Conservation (phyloP, 768 basidiomycete genomes). For the Calocybe gangraenosa region DNA sequence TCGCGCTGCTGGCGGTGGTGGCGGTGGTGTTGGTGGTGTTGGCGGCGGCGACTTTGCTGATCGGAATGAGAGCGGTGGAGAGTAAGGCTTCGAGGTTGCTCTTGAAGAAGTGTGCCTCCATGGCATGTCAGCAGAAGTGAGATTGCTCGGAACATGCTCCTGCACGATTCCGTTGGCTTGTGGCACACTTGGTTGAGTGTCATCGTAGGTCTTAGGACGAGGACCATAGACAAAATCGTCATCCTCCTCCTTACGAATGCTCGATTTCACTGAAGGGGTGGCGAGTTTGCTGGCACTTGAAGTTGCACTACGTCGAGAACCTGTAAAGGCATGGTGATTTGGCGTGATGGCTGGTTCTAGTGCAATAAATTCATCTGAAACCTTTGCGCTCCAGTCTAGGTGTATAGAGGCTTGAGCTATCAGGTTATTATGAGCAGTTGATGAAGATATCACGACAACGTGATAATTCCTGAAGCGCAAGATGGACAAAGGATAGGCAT, state of each 20-base stretch:
- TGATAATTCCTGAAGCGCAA: conserved; percentile 34
- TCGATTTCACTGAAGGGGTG: conserved; percentile 3
- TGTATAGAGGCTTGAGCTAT: conserved; percentile 44
- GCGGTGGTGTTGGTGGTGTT: conserved; percentile 10
- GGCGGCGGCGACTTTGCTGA: conserved; percentile 15
- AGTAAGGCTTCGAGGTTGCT: conserved; percentile 10
- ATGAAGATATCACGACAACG: conserved; percentile 37
- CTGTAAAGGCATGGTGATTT: conserved; percentile 4
- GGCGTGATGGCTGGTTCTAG: conserved; percentile 1
- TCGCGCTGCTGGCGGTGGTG: conserved; percentile 5
- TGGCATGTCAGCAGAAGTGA: neutral
- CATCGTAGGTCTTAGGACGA: neutral
- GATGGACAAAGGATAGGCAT: conserved; percentile 39
- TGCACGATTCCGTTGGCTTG: neutral
- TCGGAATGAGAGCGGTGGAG: conserved; percentile 13
- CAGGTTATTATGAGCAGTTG: conserved; percentile 30
- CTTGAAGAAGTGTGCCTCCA: conserved; percentile 8
- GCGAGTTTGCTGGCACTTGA: conserved; percentile 1
- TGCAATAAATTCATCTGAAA: conserved; percentile 24
- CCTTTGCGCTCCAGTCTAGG: conserved; percentile 40
- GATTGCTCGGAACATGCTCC: neutral
- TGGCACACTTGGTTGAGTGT: neutral
- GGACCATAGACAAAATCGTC: neutral
- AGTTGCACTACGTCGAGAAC: conserved; percentile 6
- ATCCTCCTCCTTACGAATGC: conserved; percentile 6